Conservation (phyloP, 495 filamentous ascomycete genomes). For the Hyaloscypha hepaticicola region DNA sequence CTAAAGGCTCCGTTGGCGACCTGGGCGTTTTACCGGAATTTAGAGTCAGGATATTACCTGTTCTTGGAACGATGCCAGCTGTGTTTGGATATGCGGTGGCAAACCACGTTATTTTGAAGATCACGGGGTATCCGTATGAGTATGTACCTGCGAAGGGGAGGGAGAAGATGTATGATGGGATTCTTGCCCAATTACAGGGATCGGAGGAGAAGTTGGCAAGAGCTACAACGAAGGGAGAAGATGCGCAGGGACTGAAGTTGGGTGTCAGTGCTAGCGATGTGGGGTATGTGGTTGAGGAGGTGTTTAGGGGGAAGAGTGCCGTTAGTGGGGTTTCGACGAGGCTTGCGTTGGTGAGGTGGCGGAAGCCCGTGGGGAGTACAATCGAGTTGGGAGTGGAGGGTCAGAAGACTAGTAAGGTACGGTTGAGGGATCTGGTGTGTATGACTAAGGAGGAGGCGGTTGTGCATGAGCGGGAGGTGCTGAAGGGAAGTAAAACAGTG, state of each 20-base stretch:
- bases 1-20: constrained; percentile 84
- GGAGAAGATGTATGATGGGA: constrained; percentile 86
- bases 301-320: constrained; percentile 79
- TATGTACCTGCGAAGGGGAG: constrained; percentile 77
- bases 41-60: constrained; percentile 87
- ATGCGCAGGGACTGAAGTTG: constrained; percentile 69
- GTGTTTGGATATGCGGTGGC: constrained; percentile 89
- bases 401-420: constrained; percentile 66
- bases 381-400: constrained; percentile 60
- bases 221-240: constrained; percentile 50
- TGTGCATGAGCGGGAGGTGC: constrained; percentile 74
- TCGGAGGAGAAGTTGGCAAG: constrained; percentile 70
- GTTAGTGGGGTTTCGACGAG: constrained; percentile 78
- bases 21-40: constrained; percentile 89
- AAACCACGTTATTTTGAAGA: constrained; percentile 84
- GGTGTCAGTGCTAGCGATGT: constrained; percentile 78
- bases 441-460: constrained; percentile 96
- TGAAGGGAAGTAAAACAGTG: constrained; percentile 63
- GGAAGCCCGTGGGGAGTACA: constrained; percentile 47
- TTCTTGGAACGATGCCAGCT: constrained; percentile 95
- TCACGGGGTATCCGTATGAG: constrained; percentile 85
- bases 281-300: constrained; percentile 84
- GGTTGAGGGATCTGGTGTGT: constrained; percentile 74
- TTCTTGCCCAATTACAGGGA: constrained; percentile 69
- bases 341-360: constrained; percentile 76